phyloP scores from a whole-genome alignment of 192 early-diverging fungal species.

The Phlyctochytrium planicorne region DNA sequence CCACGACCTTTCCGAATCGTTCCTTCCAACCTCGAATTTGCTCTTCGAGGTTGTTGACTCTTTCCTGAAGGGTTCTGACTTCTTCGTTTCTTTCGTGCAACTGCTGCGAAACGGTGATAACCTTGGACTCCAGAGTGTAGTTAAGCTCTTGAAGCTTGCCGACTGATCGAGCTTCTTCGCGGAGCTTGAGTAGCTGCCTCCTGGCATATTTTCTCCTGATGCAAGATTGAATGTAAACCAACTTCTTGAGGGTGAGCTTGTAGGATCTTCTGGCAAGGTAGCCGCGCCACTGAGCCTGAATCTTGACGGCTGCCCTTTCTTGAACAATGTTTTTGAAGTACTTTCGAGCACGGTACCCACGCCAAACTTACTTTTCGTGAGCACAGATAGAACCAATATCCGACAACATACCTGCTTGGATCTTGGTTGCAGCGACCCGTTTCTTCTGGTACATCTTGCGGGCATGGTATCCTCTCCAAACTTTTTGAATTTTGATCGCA shows the following conservation, averaged over 20 bases:
- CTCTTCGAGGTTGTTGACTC: slow-evolving; percentile 59
- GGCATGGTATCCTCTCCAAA: slow-evolving; percentile 62
- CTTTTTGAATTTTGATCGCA: slow-evolving; percentile 76
- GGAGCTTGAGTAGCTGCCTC: slow-evolving; percentile 62
- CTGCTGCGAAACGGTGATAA: slow-evolving; percentile 88
- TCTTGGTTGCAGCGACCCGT: slow-evolving; percentile 52
- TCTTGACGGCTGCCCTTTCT: slow-evolving; percentile 64
- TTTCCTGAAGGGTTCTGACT: slow-evolving; percentile 58
- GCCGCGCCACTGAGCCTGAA: slow-evolving; percentile 74
- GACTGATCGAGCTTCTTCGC: slow-evolving; percentile 82
- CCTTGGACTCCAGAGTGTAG: slow-evolving; percentile 92
- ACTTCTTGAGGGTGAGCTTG: slow-evolving; percentile 46
- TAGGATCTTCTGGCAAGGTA: slow-evolving; percentile 61
- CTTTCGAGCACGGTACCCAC: slow-evolving; percentile 64
- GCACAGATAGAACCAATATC: slow-evolving; percentile 6
- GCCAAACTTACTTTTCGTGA: slow-evolving; percentile 62
- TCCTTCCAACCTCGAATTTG: slow-evolving; percentile 70
- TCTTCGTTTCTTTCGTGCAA: slow-evolving; percentile 69
- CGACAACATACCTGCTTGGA: slow-evolving; percentile 53
- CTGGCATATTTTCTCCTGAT: slow-evolving; percentile 71
- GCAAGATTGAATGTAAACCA: slow-evolving; percentile 78
- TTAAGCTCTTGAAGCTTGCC: slow-evolving; percentile 93
- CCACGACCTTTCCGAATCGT: slow-evolving; percentile 63
- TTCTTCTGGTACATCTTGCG: slow-evolving; percentile 56
- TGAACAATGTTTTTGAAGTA: slow-evolving; percentile 55